Evolutionary conservation across 176 grass and related monocot species (phyloP).

Genomic region (Aegilops speltoides): DNA sequence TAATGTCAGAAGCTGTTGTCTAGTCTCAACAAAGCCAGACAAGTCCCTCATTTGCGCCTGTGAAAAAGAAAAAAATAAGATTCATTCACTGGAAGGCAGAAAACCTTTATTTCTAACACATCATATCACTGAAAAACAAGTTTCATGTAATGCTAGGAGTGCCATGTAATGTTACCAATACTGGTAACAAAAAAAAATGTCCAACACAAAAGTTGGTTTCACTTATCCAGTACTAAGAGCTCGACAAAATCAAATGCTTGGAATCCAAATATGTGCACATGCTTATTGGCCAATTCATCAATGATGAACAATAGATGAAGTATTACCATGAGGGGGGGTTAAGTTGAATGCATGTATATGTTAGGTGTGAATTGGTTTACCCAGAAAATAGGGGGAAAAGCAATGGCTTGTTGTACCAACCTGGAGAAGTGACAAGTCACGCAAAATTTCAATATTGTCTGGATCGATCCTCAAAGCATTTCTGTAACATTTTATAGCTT

Average conservation of each 20-base stretch:
- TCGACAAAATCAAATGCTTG: constrained; percentile 14
- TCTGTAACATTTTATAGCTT: constrained; percentile 99
- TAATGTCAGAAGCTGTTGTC: constrained; percentile 86
- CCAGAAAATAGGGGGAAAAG: background rate
- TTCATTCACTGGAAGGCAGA: constrained; percentile 19
- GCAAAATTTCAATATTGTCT: constrained; percentile 98
- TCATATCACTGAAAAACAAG: background rate
- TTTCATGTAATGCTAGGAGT: background rate
- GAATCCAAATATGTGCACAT: background rate
- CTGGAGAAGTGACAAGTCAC: constrained; percentile 95
- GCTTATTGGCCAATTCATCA: background rate
- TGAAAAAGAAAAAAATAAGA: constrained; percentile 17
- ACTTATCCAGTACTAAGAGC: background rate
- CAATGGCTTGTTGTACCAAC: constrained; percentile 40
- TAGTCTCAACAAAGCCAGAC: constrained; percentile 96
- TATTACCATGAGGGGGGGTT: background rate
- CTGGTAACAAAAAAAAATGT: background rate
- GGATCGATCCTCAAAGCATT: constrained; percentile 98
- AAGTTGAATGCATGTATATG: background rate
- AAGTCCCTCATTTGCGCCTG: constrained; percentile 99
- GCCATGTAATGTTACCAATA: constrained; percentile 7
- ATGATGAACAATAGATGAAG: constrained; percentile 17
- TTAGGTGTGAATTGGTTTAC: background rate
- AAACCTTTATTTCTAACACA: background rate
- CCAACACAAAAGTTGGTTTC: background rate